Evolutionary conservation across 1,284 basidiomycete species (phyloP).

Genomic region (Phylloboletellus chloephorus): DNA sequence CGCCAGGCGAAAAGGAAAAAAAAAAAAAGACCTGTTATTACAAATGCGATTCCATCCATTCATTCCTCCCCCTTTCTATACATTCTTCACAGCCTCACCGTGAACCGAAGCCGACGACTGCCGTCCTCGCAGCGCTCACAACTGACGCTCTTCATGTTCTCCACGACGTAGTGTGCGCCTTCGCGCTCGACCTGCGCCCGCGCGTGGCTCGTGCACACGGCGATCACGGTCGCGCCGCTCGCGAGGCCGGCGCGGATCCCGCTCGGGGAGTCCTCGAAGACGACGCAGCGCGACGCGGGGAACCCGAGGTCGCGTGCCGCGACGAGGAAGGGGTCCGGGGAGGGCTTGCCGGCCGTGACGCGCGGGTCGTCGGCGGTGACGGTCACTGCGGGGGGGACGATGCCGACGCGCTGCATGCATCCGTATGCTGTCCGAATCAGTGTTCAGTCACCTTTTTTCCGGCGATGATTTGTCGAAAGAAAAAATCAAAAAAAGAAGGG

Average conservation of each 20-base stretch:
- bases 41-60: too few species aligned
- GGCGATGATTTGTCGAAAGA: too few species aligned
- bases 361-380: conserved; percentile 77
- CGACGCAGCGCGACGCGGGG: conserved; percentile 53
- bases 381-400: conserved; percentile 65
- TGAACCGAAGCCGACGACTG: conserved; percentile 41
- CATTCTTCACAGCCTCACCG: conserved; percentile 20
- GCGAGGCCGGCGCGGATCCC: conserved; percentile 72
- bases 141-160: conserved; percentile 52
- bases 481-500: background rate
- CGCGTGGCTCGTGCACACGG: conserved; percentile 67
- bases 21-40: too few species aligned
- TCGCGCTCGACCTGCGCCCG: conserved; percentile 51
- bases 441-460: conserved; percentile 4
- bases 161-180: conserved; percentile 64
- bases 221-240: conserved; percentile 69
- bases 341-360: conserved; percentile 61
- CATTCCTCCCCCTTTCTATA: too few species aligned
- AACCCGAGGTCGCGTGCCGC: conserved; percentile 70
- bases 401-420: conserved; percentile 69
- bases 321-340: conserved; percentile 71
- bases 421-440: conserved; percentile 45
- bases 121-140: conserved; percentile 41
- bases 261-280: conserved; percentile 73
- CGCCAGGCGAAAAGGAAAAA: too few species aligned